These are phyloP conservation scores for Arthromyces matolae DNA, from an alignment of 768 basidiomycete genomes.

Conservation along the genomic window DNA sequence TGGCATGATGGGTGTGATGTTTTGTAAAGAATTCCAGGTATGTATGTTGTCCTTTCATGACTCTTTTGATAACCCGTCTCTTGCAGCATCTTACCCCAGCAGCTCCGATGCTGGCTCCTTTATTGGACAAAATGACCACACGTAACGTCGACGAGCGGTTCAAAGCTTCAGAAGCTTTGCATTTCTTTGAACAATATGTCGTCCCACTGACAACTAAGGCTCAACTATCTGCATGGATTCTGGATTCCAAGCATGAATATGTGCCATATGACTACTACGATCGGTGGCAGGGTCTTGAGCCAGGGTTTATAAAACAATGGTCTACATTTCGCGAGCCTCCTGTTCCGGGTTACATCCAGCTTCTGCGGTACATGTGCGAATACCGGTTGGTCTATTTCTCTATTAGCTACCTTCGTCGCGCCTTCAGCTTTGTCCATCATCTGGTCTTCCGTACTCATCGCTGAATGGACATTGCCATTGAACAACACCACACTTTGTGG, in stretches of 20 bases:
- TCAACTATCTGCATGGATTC: too few relatives aligned
- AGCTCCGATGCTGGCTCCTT: constrained; percentile 23
- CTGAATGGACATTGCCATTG: too few relatives aligned
- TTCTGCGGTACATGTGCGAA: not conserved
- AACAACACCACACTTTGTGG: too few relatives aligned
- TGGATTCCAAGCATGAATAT: too few relatives aligned
- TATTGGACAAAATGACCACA: constrained; percentile 26
- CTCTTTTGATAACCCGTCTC: too few relatives aligned
- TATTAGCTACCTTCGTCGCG: not conserved
- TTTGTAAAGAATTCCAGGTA: too few relatives aligned
- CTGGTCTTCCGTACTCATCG: too few relatives aligned
- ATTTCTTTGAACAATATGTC: constrained; percentile 18
- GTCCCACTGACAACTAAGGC: not conserved
- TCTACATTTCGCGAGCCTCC: constrained; percentile 15
- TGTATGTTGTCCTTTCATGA: too few relatives aligned
- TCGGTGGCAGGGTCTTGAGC: constrained; percentile 18
- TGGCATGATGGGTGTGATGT: too few relatives aligned
- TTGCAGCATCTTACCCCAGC: constrained; percentile 14
- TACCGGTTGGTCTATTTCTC: not conserved
- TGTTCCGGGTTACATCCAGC: not conserved
- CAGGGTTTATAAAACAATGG: constrained; percentile 17
- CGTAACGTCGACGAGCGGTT: constrained; percentile 20
- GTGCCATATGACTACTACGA: constrained; percentile 9
- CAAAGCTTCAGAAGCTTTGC: constrained; percentile 22
- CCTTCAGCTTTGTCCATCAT: not conserved